Evolutionary conservation across 345 rosid genomes (phyloP).

Genomic region (Dipteronia sinensis): DNA sequence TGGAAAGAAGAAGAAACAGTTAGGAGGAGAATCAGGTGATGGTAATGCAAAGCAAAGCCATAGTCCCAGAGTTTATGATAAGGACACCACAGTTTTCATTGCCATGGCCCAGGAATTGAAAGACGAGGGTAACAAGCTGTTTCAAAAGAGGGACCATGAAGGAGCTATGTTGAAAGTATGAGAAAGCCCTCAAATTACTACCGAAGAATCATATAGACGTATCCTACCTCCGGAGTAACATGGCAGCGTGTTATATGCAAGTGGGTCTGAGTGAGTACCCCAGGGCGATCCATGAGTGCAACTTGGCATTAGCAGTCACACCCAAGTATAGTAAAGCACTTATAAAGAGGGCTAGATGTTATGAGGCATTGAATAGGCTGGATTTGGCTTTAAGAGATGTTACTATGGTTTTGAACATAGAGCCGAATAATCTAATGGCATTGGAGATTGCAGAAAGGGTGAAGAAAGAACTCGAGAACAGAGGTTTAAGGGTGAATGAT

Average conservation of each 20-base stretch:
- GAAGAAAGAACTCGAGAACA: conserved; percentile 49
- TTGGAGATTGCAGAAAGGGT: conserved; percentile 74
- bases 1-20: conserved; percentile 47
- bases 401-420: conserved; percentile 56
- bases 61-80: conserved; percentile 42
- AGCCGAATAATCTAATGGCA: conserved; percentile 77
- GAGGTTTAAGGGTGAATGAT: conserved; percentile 63
- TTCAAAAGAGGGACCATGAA: conserved; percentile 73
- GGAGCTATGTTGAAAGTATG: conserved; percentile 79
- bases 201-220: conserved; percentile 67
- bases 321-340: conserved; percentile 75
- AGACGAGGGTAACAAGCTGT: conserved; percentile 82
- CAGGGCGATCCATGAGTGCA: conserved; percentile 72
- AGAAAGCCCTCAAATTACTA: conserved; percentile 77
- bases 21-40: conserved; percentile 38
- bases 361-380: conserved; percentile 78
- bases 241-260: conserved; percentile 95
- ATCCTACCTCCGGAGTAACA: conserved; percentile 66
- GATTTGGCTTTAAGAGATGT: conserved; percentile 83
- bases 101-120: conserved; percentile 69
- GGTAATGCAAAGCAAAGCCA: conserved; percentile 42
- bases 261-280: conserved; percentile 72
- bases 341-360: conserved; percentile 86
- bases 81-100: conserved; percentile 54
- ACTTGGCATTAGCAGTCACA: conserved; percentile 69